Evolutionary conservation across 2,329 filamentous ascomycete genomes (phyloP), one percentile per base, ranked within the genome.

Genomic region (Botrytis hyacinthi): DNA sequence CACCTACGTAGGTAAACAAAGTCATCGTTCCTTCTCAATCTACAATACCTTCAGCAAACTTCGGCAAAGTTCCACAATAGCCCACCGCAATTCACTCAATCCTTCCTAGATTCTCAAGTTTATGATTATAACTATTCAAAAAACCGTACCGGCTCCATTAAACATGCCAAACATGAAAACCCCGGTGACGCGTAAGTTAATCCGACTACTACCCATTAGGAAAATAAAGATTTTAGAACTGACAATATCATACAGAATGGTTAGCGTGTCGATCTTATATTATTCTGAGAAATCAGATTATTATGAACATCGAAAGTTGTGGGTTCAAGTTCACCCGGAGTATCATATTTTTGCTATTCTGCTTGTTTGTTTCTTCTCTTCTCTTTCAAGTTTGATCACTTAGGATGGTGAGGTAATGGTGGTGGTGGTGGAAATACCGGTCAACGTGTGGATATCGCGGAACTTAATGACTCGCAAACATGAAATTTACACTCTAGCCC

Each of bases 231-330:
- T 8, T 35, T 5, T 16, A 35, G 2, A n/a, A 46, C 61, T 72
- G 26, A 72, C n/a, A 44, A 10, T 26, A 32, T 57, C 40, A 32
- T 42, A 57, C 26, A 74, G 73, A 76, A 74, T 76, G 73, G 72
- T 76, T 75, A 76, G 75, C 75, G 75, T 76, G 75, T 76, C 73
- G 73, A 72, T 76, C 75, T 76, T 76, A 75, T 76, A 76, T 59
- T 59, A 9, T 67, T 71, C 67, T 69, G 63, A 54, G 35, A 68
- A 67, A 59, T 62, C 66, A 59, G 67, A 61, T 40, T 54, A 42
- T 70, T 73, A 76, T 76, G 75, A 71, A 57, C 65, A 35, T 69
- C 61, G 73, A 74, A 74, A 74, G 73, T 29, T 71, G 73, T 74
- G 70, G 73, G 70, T 74, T 72, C 70, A 54, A 73, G 72, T 73